Base-by-base conservation (phyloP, 2,329 filamentous ascomycete species). In the Cordyceps javanica region DNA sequence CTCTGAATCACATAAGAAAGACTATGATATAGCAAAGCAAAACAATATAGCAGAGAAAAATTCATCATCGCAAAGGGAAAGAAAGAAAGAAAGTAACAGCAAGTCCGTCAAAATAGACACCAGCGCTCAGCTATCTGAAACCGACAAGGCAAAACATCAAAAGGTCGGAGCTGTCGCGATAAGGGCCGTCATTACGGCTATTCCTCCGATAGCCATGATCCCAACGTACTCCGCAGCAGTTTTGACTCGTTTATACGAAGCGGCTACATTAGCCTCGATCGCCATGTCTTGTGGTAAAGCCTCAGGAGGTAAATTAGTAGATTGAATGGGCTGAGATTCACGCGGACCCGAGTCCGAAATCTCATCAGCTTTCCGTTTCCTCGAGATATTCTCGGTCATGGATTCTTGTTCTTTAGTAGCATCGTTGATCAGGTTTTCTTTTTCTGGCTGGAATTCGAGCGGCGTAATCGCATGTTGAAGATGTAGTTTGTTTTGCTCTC, bases 131-230 rank as follows among this genome's bases (percentile, higher is more conserved):
- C n/a, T n/a, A 14, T 36, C 10, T 5, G 10, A 36, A 36, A 36
- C 5, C 32, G 28, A 48, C 28, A 50, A 50, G 32, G 5, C 28
- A 13, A 26, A 25, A 5, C 2, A 44, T 63, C 41, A 68, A 19
- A 67, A 58, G 2, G 56, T 59, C 3, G 72, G 72, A 3, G 72
- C 72, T 3, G 71, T 74, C 21, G 70, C 72, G 52, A 74, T 74
- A 36, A 74, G 60, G 3, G 70, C 72, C 25, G 71, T 70, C 67
- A 74, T 69, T 39, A 73, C 72, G n/a, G 71, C 71, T 8, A 71
- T 64, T 21, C 72, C 72, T 8, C 72, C 72, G 3, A 74, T 61
- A 5, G 72, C 69, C 11, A 69, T 71, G 38, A 69, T 70, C 9
- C 72, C 70, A 25, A 73, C 60, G 0, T 67, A 67, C 52, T 74